These are phyloP conservation scores for Arbutus unedo DNA, from an alignment of 148 eudicot species.

Conservation along the genomic window DNA sequence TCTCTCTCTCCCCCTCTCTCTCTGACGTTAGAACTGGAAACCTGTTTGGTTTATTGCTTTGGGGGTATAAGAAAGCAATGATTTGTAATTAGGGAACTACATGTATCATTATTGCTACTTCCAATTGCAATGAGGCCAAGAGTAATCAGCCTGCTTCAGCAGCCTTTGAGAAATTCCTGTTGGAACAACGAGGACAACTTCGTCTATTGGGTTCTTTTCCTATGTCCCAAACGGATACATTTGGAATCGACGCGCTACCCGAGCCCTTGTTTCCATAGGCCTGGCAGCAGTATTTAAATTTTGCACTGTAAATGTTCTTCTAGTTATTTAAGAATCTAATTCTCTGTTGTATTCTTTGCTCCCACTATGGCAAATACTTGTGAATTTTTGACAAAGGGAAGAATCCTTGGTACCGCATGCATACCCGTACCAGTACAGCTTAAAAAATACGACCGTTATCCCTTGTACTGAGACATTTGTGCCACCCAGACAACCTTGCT, in stretches of 20 bases:
- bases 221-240: neutral
- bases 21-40: constrained; percentile 11
- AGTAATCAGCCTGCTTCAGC: constrained; percentile 4
- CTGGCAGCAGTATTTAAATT: neutral
- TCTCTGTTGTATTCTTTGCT: neutral
- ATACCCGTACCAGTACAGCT: neutral
- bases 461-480: neutral
- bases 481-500: neutral
- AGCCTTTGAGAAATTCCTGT: neutral
- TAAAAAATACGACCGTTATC: neutral
- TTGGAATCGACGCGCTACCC: neutral
- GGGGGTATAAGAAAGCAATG: constrained; percentile 1
- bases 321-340: neutral
- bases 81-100: constrained; percentile 3
- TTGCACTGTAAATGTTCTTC: neutral
- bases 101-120: constrained; percentile 5
- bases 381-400: neutral
- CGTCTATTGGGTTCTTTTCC: neutral
- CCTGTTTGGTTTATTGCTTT: constrained; percentile 1
- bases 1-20: constrained; percentile 3
- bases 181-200: neutral
- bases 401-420: neutral
- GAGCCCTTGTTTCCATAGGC: neutral
- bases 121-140: constrained; percentile 8
- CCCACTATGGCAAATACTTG: neutral